phyloP scores from a whole-genome alignment of 495 filamentous ascomycete genomes.

The Penicillium desertorum region DNA sequence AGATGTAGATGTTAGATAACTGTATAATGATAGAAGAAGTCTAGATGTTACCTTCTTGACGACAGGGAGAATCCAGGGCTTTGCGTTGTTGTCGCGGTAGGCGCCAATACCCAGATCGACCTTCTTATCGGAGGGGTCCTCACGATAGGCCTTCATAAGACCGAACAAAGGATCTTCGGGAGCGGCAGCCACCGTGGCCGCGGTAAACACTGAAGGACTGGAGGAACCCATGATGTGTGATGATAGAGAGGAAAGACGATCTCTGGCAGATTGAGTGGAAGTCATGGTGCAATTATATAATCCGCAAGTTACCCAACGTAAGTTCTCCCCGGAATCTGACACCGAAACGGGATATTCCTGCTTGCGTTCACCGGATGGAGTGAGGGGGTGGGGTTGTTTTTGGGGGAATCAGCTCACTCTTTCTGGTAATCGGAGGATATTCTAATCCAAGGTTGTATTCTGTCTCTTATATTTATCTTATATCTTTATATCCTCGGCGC shows the following conservation, averaged over 20 bases:
- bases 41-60: conserved; percentile 75
- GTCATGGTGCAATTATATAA: conserved; percentile 21
- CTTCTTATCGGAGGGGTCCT: conserved; percentile 81
- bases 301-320: neutral
- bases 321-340: conserved; percentile 26
- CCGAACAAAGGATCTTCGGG: conserved; percentile 96
- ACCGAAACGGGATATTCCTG: conserved; percentile 28
- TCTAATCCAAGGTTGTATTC: too few species aligned
- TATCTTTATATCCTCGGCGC: conserved; percentile 2
- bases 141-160: conserved; percentile 82
- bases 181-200: conserved; percentile 80
- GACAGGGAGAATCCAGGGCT: conserved; percentile 97
- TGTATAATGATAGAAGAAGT: conserved; percentile 12
- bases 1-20: conserved; percentile 7
- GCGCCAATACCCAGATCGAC: conserved; percentile 96
- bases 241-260: conserved; percentile 44
- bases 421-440: neutral
- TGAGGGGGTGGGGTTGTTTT: conserved; percentile 24
- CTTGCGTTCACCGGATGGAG: conserved; percentile 37
- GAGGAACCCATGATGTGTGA: conserved; percentile 49
- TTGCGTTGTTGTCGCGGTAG: conserved; percentile 91
- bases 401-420: conserved; percentile 18
- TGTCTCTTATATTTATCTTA: neutral
- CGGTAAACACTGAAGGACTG: conserved; percentile 66
- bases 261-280: conserved; percentile 24